Percentiles rank a stretch among this genome's conserved stretches.
Evolutionary conservation across 257 asterid genomes (phyloP).

Genomic region (Verbascum thapsus): DNA sequence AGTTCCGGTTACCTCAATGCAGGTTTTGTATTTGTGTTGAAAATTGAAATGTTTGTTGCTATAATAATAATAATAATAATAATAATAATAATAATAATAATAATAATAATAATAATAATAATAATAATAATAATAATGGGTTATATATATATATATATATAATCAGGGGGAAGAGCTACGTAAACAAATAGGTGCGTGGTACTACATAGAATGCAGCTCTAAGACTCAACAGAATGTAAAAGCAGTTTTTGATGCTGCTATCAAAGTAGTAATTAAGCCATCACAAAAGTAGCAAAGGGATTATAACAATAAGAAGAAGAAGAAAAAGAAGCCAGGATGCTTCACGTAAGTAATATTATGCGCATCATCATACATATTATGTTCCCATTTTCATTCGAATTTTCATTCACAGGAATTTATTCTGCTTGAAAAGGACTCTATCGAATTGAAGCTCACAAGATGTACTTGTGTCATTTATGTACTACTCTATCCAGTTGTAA

Average conservation of each 20-base stretch:
- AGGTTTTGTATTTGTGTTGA: constrained; percentile 56
- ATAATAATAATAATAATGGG: no score
- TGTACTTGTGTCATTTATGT: neutral
- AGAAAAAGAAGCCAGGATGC: constrained; percentile 53
- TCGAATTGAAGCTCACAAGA: neutral
- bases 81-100: no score
- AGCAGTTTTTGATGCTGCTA: constrained; percentile 76
- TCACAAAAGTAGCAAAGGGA: constrained; percentile 65
- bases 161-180: constrained; percentile 97
- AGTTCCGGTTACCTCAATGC: constrained; percentile 76
- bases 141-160: constrained; percentile 14
- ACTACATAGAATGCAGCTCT: constrained; percentile 93
- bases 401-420: constrained; percentile 46
- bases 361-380: no score
- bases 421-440: constrained; percentile 40
- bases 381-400: neutral
- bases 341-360: constrained; percentile 52
- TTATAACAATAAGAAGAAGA: no score
- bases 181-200: constrained; percentile 78
- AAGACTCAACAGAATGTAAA: constrained; percentile 93
- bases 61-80: constrained; percentile 12
- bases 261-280: constrained; percentile 69
- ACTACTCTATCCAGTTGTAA: neutral
- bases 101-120: no score
- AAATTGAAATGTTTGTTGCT: neutral